phyloP scores from a whole-genome alignment of 208 protist genomes.

The Leishmania guyanensis region DNA sequence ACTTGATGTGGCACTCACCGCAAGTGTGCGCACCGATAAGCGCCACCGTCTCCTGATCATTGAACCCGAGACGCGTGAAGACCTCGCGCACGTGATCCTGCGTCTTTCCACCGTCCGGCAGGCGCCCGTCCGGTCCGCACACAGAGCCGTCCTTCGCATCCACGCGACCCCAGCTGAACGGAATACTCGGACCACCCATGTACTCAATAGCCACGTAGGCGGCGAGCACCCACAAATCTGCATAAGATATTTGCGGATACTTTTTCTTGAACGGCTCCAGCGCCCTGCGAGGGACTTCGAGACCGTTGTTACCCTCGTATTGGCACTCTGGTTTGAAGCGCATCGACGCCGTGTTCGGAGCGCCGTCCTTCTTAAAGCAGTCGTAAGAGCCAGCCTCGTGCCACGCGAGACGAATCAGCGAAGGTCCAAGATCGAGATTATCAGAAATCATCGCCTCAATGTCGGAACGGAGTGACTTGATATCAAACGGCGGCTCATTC shows the following conservation, averaged over 20 bases:
- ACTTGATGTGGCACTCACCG: slow-evolving; percentile 88
- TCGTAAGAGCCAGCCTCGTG: slow-evolving; percentile 78
- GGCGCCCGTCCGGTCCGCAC: slow-evolving; percentile 80
- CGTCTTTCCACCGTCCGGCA: slow-evolving; percentile 85
- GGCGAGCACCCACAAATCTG: slow-evolving; percentile 92
- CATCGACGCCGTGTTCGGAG: slow-evolving; percentile 78
- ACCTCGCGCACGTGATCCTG: slow-evolving; percentile 83
- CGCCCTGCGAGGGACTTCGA: slow-evolving; percentile 73
- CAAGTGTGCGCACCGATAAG: slow-evolving; percentile 93
- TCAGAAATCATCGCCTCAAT: slow-evolving; percentile 60
- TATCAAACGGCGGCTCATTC: slow-evolving; percentile 59
- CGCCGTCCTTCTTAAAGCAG: slow-evolving; percentile 60
- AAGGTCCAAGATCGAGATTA: slow-evolving; percentile 55
- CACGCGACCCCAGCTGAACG: slow-evolving; percentile 80
- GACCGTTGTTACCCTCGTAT: slow-evolving; percentile 87
- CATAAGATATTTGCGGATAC: slow-evolving; percentile 91
- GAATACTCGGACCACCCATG: slow-evolving; percentile 90
- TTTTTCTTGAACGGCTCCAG: slow-evolving; percentile 90
- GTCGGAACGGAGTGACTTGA: slow-evolving; percentile 44
- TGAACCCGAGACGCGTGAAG: slow-evolving; percentile 93
- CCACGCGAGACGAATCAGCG: slow-evolving; percentile 79
- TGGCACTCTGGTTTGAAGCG: slow-evolving; percentile 78
- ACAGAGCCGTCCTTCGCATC: slow-evolving; percentile 74
- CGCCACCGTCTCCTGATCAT: slow-evolving; percentile 93
- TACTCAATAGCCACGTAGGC: slow-evolving; percentile 91